Conservation (phyloP, 78 protist genomes). For the Speleostelium caveatum region DNA sequence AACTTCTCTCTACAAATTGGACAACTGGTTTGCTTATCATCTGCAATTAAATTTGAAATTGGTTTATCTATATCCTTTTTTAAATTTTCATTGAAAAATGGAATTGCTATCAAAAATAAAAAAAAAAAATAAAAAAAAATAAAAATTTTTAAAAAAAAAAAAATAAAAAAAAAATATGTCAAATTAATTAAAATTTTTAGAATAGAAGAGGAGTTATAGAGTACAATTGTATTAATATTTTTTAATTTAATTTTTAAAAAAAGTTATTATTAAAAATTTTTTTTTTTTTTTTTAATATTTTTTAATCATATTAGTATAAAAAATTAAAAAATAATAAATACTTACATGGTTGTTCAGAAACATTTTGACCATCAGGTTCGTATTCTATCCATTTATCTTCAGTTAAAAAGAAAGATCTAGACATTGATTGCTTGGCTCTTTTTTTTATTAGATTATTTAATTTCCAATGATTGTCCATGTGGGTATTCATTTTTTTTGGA, state of each 20-base stretch:
- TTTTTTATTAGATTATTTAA: constrained; percentile 37
- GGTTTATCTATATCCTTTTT: constrained; percentile 42
- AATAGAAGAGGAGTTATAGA: background rate
- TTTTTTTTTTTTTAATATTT: too few species aligned
- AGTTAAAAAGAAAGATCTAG: constrained; percentile 53
- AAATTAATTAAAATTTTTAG: too few species aligned
- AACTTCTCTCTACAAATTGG: constrained; percentile 82
- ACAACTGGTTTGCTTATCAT: constrained; percentile 69
- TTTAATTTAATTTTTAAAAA: background rate
- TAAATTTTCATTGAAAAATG: constrained; percentile 13
- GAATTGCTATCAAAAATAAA: constrained; percentile 14
- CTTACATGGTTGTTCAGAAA: constrained; percentile 54
- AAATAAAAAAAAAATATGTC: background rate
- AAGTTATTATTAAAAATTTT: too few species aligned
- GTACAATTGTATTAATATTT: background rate
- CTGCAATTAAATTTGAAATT: constrained; percentile 32
- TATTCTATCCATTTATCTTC: constrained; percentile 44
- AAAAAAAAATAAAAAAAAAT: background rate
- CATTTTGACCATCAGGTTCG: background rate
- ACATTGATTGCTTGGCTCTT: constrained; percentile 59
- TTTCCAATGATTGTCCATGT: constrained; percentile 68
- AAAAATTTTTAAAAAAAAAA: constrained; percentile 9
- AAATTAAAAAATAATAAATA: constrained; percentile 4
- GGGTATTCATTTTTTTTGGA: constrained; percentile 12
- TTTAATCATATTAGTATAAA: too few species aligned